Evolutionary conservation across 352 stramenopile genomes (phyloP).

Genomic region (Pelagophyceae sp.): DNA sequence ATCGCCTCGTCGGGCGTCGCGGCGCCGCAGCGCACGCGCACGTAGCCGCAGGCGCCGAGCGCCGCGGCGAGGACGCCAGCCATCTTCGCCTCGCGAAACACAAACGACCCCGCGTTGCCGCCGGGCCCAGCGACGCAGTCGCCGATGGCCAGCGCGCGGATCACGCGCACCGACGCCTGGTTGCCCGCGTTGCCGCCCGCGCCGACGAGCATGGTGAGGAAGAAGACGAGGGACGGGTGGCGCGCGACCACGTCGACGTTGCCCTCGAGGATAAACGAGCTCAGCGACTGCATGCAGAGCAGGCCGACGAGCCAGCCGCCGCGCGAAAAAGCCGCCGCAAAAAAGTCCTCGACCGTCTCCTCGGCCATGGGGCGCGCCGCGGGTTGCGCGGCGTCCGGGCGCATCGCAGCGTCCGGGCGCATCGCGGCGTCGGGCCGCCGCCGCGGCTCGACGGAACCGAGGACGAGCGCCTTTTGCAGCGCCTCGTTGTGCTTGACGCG

Average conservation of each 20-base stretch:
- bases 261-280: conserved; percentile 26
- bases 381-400: neutral
- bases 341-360: neutral
- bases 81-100: conserved; percentile 23
- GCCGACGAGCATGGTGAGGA: conserved; percentile 38
- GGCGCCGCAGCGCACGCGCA: conserved; percentile 23
- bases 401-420: no score
- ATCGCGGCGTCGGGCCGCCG: no score
- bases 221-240: conserved; percentile 32
- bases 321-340: neutral
- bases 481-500: neutral
- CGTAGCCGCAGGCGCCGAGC: conserved; percentile 20
- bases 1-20: conserved; percentile 24
- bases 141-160: conserved; percentile 25
- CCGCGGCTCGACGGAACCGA: no score
- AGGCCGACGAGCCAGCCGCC: conserved; percentile 31
- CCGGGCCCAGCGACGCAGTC: conserved; percentile 15
- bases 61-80: conserved; percentile 24
- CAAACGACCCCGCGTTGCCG: conserved; percentile 22
- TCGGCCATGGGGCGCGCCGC: neutral
- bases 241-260: conserved; percentile 22
- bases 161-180: conserved; percentile 32
- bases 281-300: conserved; percentile 25
- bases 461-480: neutral
- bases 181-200: conserved; percentile 37